Percentiles rank a stretch among this genome's conserved stretches.
Evolutionary conservation across 2,329 filamentous ascomycete species (phyloP).

Genomic region (Aspergillus brasiliensis): DNA sequence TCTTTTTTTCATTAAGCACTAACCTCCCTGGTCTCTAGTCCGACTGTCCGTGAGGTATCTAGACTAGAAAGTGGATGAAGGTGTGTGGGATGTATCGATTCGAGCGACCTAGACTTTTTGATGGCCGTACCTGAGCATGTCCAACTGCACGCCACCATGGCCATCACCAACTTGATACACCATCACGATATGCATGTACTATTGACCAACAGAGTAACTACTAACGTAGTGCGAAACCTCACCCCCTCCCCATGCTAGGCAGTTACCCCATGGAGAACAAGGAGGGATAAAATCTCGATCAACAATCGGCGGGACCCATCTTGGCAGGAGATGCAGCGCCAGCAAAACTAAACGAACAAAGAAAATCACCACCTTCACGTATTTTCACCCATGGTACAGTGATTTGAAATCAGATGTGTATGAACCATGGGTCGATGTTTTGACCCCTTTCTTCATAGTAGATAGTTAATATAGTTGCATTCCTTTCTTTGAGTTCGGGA

Average conservation of each 20-base stretch:
- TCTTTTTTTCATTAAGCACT: not conserved
- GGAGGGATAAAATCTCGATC: not conserved
- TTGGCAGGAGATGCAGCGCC: slow-evolving; percentile 4
- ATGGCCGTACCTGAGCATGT: not conserved
- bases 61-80: not conserved
- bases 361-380: not conserved
- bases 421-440: not conserved
- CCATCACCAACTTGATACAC: not conserved
- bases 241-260: not conserved
- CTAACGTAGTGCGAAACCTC: no score
- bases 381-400: slow-evolving; percentile 3
- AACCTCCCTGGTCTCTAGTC: not conserved
- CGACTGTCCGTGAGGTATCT: not conserved
- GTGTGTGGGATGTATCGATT: not conserved
- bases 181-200: not conserved
- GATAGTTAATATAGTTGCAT: not conserved
- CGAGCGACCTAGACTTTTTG: not conserved
- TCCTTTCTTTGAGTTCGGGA: not conserved
- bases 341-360: not conserved
- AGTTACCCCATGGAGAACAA: not conserved
- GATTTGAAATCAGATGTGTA: slow-evolving; percentile 10
- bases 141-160: not conserved
- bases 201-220: no score
- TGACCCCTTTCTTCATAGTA: not conserved
- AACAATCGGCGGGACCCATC: not conserved